These are phyloP conservation scores for Pichia phayaonensis DNA, from an alignment of 805 yeast species.

Conservation along the genomic window DNA sequence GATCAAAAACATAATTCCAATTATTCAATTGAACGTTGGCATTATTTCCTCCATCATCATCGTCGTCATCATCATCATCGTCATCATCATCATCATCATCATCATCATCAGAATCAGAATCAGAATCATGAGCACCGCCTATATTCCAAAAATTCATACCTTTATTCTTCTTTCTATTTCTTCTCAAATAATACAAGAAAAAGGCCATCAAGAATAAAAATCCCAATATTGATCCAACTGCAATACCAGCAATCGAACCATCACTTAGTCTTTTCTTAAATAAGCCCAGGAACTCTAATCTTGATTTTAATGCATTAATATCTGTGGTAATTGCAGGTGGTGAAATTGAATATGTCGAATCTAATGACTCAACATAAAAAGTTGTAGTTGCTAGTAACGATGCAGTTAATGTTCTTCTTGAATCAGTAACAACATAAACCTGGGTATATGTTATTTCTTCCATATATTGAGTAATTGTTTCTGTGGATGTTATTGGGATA, in stretches of 20 bases:
- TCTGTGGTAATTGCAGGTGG: conserved; percentile 26
- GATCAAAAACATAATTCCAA: background rate
- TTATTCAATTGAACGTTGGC: background rate
- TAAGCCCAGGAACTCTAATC: conserved; percentile 5
- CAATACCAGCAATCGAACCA: conserved; percentile 26
- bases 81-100: background rate
- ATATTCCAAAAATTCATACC: background rate
- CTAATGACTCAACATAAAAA: conserved; percentile 8
- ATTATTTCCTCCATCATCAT: background rate
- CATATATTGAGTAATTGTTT: conserved; percentile 12
- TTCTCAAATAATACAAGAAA: conserved; percentile 11
- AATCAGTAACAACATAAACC: conserved; percentile 23
- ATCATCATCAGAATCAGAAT: too few relatives aligned
- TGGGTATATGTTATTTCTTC: conserved; percentile 22
- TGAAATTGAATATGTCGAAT: conserved; percentile 12
- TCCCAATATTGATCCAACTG: conserved; percentile 22
- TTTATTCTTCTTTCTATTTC: conserved; percentile 3
- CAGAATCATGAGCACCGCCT: background rate
- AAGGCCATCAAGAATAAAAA: conserved; percentile 11
- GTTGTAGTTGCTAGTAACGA: conserved; percentile 18
- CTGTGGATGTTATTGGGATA: conserved; percentile 7
- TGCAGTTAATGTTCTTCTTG: conserved; percentile 22
- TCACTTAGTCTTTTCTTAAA: conserved; percentile 4
- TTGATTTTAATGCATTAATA: conserved; percentile 12
- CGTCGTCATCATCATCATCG: background rate